phyloP scores from a whole-genome alignment of 352 stramenopile genomes.

The Blastocystis sp. region DNA sequence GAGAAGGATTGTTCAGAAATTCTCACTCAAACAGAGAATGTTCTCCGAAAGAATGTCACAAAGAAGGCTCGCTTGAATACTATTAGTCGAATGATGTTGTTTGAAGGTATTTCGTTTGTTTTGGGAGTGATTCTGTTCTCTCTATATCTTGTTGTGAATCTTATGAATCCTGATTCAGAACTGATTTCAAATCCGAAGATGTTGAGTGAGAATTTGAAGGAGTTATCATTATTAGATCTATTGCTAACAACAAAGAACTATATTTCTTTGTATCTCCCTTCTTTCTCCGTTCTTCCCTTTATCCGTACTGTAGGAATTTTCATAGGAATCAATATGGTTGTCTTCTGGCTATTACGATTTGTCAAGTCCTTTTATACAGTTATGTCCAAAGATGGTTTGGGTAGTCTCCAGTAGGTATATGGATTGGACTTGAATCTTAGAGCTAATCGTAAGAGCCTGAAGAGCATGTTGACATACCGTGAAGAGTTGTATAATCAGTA shows the following conservation, averaged over 20 bases:
- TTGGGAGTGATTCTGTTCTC: not conserved
- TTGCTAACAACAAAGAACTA: not conserved
- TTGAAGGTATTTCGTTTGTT: not conserved
- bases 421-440: not conserved
- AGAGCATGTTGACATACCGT: constrained; percentile 31
- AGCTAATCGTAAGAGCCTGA: constrained; percentile 34
- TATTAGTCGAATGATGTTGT: not conserved
- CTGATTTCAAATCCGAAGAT: not conserved
- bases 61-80: not conserved
- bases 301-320: not conserved
- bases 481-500: constrained; percentile 58
- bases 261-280: not conserved
- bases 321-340: not conserved
- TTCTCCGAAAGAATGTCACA: not conserved
- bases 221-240: not conserved
- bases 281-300: not conserved
- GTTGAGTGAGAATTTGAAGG: not conserved
- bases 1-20: constrained; percentile 64
- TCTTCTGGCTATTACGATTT: not conserved
- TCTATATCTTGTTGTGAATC: not conserved
- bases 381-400: constrained; percentile 24
- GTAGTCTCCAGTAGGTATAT: not conserved
- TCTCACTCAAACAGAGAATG: constrained; percentile 60
- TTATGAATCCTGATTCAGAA: not conserved
- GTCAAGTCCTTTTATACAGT: not conserved